Conservation (phyloP, 2,329 filamentous ascomycete species). For the Stachybotrys echinatus region DNA sequence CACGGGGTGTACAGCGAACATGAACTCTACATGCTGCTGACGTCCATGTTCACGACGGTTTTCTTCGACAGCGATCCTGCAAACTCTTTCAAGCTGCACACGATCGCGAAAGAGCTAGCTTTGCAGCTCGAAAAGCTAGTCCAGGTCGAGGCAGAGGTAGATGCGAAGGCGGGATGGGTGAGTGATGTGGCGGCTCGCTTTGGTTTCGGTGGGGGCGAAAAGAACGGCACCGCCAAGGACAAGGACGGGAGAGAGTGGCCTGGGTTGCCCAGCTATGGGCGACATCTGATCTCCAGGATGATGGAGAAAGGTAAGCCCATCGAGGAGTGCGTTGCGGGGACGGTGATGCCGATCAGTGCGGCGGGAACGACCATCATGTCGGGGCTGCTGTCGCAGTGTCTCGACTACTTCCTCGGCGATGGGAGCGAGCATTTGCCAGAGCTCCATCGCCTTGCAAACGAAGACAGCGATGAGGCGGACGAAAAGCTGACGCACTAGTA, state of each 20-base stretch:
- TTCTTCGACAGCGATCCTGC: neutral
- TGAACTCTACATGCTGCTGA: neutral
- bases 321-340: neutral
- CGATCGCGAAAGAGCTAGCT: neutral
- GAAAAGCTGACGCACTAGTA: neutral
- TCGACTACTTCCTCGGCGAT: conserved; percentile 1
- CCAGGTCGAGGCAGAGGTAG: neutral
- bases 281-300: neutral
- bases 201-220: neutral
- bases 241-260: neutral
- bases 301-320: neutral
- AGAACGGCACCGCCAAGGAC: neutral
- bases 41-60: neutral
- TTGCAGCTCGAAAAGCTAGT: neutral
- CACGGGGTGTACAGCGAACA: neutral
- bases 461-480: neutral
- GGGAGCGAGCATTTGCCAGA: neutral
- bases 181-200: neutral
- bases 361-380: neutral
- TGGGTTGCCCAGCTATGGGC: neutral
- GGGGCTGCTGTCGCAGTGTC: neutral
- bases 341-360: neutral
- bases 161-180: neutral
- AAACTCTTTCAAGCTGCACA: neutral
- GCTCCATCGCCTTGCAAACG: neutral